phyloP scores from a whole-genome alignment of 208 protist species.

The Trypanosoma avium region DNA sequence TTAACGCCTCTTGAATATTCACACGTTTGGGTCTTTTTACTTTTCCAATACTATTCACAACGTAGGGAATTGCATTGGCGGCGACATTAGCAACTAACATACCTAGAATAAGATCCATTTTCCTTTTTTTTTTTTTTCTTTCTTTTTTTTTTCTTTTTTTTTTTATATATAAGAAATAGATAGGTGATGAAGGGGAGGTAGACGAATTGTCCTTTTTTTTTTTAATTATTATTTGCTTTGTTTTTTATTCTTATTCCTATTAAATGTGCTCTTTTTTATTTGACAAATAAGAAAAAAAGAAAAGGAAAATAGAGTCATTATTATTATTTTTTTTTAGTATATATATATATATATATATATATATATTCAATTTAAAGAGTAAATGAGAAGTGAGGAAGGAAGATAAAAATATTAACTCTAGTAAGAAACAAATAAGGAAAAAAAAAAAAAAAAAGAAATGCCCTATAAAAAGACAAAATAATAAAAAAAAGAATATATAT shows the following conservation, averaged over 20 bases:
- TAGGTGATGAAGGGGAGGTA: no score
- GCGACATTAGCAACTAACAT: constrained; percentile 30
- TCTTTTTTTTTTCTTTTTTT: constrained; percentile 2
- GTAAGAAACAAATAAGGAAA: neutral
- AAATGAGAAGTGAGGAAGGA: neutral
- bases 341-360: constrained; percentile 10
- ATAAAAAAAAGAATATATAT: neutral
- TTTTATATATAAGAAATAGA: constrained; percentile 1
- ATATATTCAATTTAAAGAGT: neutral
- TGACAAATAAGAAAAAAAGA: constrained; percentile 8
- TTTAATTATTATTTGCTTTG: no score
- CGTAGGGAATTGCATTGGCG: constrained; percentile 25
- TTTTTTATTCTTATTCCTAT: neutral
- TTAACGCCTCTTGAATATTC: constrained; percentile 47
- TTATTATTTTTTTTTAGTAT: neutral
- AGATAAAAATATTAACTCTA: neutral
- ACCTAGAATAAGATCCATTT: constrained; percentile 37
- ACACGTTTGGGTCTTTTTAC: constrained; percentile 62
- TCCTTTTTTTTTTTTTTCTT: constrained; percentile 5
- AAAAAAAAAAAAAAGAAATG: neutral
- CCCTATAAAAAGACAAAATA: neutral
- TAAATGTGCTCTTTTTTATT: neutral
- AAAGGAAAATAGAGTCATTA: neutral
- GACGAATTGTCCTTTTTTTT: no score
- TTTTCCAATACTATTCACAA: constrained; percentile 53